Conservation (phyloP, 148 eudicot species). For the Amaranthus cruentus region DNA sequence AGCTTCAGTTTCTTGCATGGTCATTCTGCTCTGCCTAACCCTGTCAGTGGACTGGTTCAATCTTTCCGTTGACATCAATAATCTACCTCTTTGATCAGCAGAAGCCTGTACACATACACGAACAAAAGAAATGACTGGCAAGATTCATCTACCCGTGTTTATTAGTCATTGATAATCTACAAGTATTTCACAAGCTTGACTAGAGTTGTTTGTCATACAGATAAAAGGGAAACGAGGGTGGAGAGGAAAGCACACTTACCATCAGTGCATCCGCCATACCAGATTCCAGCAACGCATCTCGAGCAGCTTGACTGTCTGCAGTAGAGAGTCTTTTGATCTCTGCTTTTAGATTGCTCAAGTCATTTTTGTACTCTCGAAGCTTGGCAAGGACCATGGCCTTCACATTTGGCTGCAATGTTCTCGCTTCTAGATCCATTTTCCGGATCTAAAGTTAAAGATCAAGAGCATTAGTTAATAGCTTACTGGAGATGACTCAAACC, state of each 20-base stretch:
- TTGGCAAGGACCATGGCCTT: constrained; percentile 56
- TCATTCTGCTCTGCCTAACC: constrained; percentile 53
- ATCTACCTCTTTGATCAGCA: constrained; percentile 54
- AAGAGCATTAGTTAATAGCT: background rate
- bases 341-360: constrained; percentile 51
- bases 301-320: constrained; percentile 43
- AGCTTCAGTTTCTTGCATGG: constrained; percentile 66
- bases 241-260: constrained; percentile 23
- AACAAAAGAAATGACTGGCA: background rate
- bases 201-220: background rate
- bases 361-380: constrained; percentile 61
- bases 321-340: constrained; percentile 51
- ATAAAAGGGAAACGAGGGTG: background rate
- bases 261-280: constrained; percentile 48
- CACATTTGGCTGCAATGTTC: constrained; percentile 47
- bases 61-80: constrained; percentile 56
- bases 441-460: constrained; percentile 35
- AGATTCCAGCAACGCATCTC: constrained; percentile 57
- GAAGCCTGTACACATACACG: constrained; percentile 35
- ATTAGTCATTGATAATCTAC: background rate
- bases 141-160: background rate
- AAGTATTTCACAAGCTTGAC: background rate
- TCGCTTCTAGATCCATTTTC: constrained; percentile 73
- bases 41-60: constrained; percentile 49
- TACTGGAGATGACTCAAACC: no score